Conservation (phyloP, 2,329 filamentous ascomycete genomes). For the Pestalotiopsis sp. region DNA sequence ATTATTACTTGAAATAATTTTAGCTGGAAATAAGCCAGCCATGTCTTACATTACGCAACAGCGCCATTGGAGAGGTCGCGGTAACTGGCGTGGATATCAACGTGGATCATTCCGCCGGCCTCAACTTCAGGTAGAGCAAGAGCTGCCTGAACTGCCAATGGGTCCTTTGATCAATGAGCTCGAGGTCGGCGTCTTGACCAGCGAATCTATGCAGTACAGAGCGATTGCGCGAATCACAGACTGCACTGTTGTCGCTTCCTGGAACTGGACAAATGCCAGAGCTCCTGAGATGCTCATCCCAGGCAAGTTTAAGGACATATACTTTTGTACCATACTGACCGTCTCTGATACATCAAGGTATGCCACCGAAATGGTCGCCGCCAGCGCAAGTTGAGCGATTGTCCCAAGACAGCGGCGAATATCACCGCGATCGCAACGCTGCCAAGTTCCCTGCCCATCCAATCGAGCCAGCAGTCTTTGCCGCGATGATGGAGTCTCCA, state of each 20-base stretch:
- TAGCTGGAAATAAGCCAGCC: not conserved
- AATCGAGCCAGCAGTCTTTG: slow-evolving; percentile 47
- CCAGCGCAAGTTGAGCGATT: slow-evolving; percentile 32
- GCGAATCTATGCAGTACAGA: not conserved
- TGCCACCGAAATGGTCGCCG: slow-evolving; percentile 51
- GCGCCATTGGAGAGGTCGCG: not conserved
- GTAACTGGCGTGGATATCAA: not conserved
- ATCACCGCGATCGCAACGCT: slow-evolving; percentile 56
- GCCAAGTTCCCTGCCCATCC: slow-evolving; percentile 50
- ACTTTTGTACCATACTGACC: not conserved
- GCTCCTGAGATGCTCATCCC: slow-evolving; percentile 32
- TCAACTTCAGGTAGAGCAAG: not conserved
- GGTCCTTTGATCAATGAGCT: slow-evolving; percentile 9
- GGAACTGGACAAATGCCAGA: slow-evolving; percentile 34
- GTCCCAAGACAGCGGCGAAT: slow-evolving; percentile 45
- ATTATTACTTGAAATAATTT: not conserved
- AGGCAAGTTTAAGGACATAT: slow-evolving; percentile 21
- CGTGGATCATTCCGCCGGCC: not conserved
- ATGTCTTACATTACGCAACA: not conserved
- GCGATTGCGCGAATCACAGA: slow-evolving; percentile 8
- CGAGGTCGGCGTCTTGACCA: not conserved
- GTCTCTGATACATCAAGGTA: slow-evolving; percentile 33
- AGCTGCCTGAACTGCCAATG: slow-evolving; percentile 10
- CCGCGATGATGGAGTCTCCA: slow-evolving; percentile 27
- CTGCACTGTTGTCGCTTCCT: slow-evolving; percentile 30